phyloP scores from a whole-genome alignment of 202 grass and related monocot species.

The Brachypodium distachyon region DNA sequence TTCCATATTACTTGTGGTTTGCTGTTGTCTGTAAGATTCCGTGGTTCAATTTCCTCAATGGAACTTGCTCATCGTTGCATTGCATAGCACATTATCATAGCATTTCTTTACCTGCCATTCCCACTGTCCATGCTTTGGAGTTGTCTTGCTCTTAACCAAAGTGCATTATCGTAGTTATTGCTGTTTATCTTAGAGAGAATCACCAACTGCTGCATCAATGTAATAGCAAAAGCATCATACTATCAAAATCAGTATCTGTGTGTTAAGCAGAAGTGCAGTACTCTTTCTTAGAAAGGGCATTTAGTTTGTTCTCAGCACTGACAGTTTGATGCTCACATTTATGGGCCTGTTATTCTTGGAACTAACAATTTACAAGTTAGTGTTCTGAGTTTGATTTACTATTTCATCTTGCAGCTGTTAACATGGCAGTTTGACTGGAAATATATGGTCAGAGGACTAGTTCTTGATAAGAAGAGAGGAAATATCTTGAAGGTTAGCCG shows the following conservation, averaged over 20 bases:
- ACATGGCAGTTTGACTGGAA: slow-evolving; percentile 96
- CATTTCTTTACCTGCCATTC: background rate
- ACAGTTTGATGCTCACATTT: background rate
- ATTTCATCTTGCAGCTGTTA: slow-evolving; percentile 54
- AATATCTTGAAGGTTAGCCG: slow-evolving; percentile 95
- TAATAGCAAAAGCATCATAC: background rate
- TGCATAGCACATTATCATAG: background rate
- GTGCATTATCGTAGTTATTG: background rate
- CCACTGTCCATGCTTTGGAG: background rate
- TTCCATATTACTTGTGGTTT: background rate
- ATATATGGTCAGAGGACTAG: slow-evolving; percentile 97
- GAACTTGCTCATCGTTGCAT: background rate
- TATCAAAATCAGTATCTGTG: background rate
- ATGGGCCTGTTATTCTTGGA: background rate
- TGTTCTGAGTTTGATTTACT: slow-evolving; percentile 16
- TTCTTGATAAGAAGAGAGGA: slow-evolving; percentile 97
- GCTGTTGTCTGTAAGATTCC: background rate
- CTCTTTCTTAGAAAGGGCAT: background rate
- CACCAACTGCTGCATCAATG: background rate
- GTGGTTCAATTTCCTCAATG: background rate
- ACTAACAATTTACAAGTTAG: slow-evolving; percentile 3
- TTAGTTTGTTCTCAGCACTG: slow-evolving; percentile 3
- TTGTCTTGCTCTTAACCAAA: slow-evolving; percentile 1
- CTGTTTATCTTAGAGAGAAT: background rate
- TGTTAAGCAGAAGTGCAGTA: background rate